Percentiles rank a stretch among this genome's conserved stretches.
phyloP scores from a whole-genome alignment of 108 stramenopile species.

The Pelagomonas calceolata region DNA sequence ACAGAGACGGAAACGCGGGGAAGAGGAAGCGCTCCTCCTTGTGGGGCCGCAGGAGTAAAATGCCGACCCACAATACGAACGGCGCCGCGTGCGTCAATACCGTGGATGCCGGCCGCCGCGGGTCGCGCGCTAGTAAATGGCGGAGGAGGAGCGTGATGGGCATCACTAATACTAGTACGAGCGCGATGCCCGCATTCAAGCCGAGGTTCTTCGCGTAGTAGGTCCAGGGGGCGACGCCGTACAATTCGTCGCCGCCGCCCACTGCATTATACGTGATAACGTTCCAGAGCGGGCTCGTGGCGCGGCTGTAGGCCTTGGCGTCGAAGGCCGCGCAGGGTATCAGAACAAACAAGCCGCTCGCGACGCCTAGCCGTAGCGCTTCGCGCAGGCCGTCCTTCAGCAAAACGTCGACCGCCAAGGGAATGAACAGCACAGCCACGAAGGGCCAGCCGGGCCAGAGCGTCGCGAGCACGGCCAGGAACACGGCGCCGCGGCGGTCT shows the following conservation, averaged over 20 bases:
- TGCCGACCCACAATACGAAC: slow-evolving; percentile 63
- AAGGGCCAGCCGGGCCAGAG: slow-evolving; percentile 91
- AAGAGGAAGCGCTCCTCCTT: slow-evolving; percentile 93
- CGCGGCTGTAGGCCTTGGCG: slow-evolving; percentile 5
- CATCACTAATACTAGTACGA: slow-evolving; percentile 36
- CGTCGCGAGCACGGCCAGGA: slow-evolving; percentile 60
- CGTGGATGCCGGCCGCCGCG: neutral
- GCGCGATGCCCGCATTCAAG: slow-evolving; percentile 72
- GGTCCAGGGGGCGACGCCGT: slow-evolving; percentile 80
- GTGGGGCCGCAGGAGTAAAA: slow-evolving; percentile 77
- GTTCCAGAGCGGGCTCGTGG: slow-evolving; percentile 24
- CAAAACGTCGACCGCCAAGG: slow-evolving; percentile 31
- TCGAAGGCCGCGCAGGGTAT: slow-evolving; percentile 6
- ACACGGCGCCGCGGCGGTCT: slow-evolving; percentile 34
- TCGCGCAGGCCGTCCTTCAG: neutral
- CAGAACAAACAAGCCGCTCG: neutral
- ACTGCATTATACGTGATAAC: slow-evolving; percentile 40
- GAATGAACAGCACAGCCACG: slow-evolving; percentile 76
- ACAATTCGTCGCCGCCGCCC: slow-evolving; percentile 79
- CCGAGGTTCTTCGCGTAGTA: slow-evolving; percentile 85
- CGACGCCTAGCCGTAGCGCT: slow-evolving; percentile 1
- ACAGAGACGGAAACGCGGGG: slow-evolving; percentile 29
- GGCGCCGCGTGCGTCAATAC: slow-evolving; percentile 21
- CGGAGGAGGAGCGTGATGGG: slow-evolving; percentile 7
- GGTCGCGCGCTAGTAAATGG: neutral